Evolutionary conservation across 768 basidiomycete genomes (phyloP), one percentile per base, ranked within the genome.

Genomic region (Xerocomellus amylosporus): DNA sequence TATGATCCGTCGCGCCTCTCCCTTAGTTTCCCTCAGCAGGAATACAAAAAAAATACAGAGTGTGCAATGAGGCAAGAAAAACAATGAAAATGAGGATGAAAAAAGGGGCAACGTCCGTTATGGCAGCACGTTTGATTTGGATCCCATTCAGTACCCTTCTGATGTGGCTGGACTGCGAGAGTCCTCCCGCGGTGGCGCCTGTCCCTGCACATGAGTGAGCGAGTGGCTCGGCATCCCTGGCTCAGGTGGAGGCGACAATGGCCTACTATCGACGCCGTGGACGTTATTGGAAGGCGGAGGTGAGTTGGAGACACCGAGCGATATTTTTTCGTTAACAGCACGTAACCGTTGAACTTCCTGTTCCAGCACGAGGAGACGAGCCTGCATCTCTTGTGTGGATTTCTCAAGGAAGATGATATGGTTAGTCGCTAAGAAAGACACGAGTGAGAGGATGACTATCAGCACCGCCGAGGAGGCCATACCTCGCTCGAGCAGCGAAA

Each of bases 401-500:
- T 83, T 82, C 72, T 92, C 89, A 50, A 92, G 78, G 49, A 76
- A 74, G 49, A 82, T 74, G 64, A 93, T 91, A 67, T 92, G 86
- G 67, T 86, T 87, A 41, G 90, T 90, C 24, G 90, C 90, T 92
- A 53, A 58, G 41, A 22, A 42, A 54, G 46, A 43, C 20, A 33
- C n/a, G 55, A 28, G 40, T 55, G 61, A 63, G 67, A 49, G 5
- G 13, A 51, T 8, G 55, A 50, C 8, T 3, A 31, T 33, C 47
- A 41, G 34, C 40, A 42, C 19, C 38, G 59, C 15, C 30, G 51
- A 53, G 45, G 57, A 46, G 49, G 66, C 80, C 55, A 2, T 64
- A 92, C 91, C 90, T 81, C 93, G 80, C 73, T 94, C 93, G 52
- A 95, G 76, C 53, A 94, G 74, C 24, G 88, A 90, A 17, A 93